Evolutionary conservation across 1,284 basidiomycete genomes (phyloP).

Genomic region (Naganishia albida): DNA sequence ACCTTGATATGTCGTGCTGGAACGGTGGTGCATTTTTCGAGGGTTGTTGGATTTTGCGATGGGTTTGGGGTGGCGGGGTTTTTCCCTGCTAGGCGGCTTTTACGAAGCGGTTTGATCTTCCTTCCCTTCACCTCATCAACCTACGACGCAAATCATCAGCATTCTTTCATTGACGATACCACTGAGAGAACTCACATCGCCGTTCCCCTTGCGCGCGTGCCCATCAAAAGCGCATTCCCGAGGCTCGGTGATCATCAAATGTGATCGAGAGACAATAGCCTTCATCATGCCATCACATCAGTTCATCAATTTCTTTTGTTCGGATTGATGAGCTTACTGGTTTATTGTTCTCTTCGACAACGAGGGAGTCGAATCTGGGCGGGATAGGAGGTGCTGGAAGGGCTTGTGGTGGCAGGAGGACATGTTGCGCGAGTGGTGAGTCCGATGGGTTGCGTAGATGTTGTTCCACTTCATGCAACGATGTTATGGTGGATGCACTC

Average conservation of each 20-base stretch:
- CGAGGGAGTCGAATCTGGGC: background rate
- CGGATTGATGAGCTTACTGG: slow-evolving; percentile 4
- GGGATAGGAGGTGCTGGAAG: background rate
- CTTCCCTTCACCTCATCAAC: background rate
- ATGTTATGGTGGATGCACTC: slow-evolving; percentile 20
- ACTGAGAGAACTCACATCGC: slow-evolving; percentile 8
- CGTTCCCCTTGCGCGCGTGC: slow-evolving; percentile 5
- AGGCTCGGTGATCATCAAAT: slow-evolving; percentile 6
- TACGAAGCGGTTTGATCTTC: slow-evolving; percentile 4
- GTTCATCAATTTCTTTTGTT: slow-evolving; percentile 22
- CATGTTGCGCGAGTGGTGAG: slow-evolving; percentile 24
- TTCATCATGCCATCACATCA: slow-evolving; percentile 15
- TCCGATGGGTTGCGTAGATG: slow-evolving; percentile 17
- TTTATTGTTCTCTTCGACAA: slow-evolving; percentile 13
- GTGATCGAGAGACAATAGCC: slow-evolving; percentile 26
- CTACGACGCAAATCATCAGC: background rate
- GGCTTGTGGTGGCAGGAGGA: background rate
- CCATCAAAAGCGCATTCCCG: background rate
- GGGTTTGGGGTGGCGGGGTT: background rate
- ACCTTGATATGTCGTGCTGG: background rate
- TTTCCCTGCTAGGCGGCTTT: slow-evolving; percentile 8
- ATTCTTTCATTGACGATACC: background rate
- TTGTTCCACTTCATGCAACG: slow-evolving; percentile 17
- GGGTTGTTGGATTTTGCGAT: background rate
- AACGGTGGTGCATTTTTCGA: background rate